These are phyloP conservation scores for Klebsormidium nitens DNA, from an alignment of 139 green algal species.

Conservation along the genomic window DNA sequence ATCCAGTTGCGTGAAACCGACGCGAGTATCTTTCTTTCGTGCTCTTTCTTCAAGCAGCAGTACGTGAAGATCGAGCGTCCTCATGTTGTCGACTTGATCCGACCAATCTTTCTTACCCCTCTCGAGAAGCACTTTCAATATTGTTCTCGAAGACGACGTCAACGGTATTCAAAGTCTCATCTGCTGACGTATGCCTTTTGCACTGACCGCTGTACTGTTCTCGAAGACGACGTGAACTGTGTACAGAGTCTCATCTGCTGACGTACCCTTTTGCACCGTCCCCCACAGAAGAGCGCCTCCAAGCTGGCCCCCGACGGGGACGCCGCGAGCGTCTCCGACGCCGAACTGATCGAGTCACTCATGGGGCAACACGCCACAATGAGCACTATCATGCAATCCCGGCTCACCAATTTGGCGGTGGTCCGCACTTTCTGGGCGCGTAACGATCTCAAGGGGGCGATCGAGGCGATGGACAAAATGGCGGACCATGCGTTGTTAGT, in stretches of 20 bases:
- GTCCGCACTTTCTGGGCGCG: slow-evolving; percentile 10
- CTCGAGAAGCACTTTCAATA: too few species aligned
- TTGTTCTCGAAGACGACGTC: neutral
- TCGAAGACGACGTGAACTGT: neutral
- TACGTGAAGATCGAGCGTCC: too few species aligned
- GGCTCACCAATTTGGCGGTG: neutral
- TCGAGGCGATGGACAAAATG: slow-evolving; percentile 13
- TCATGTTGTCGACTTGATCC: too few species aligned
- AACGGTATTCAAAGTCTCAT: neutral
- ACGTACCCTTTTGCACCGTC: neutral
- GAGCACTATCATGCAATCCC: neutral
- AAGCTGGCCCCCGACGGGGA: neutral
- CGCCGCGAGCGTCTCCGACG: neutral
- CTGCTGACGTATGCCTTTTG: neutral
- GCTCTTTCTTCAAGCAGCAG: too few species aligned
- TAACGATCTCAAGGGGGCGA: neutral
- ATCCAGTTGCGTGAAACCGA: neutral
- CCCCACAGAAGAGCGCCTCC: neutral
- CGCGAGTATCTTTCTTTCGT: neutral
- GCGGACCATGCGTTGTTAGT: slow-evolving; percentile 3
- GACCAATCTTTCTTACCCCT: too few species aligned
- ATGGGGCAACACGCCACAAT: neutral
- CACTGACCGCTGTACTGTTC: too few species aligned
- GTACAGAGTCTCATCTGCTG: neutral
- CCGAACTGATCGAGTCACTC: neutral